Percentiles rank a stretch among this genome's conserved stretches.
Conservation (phyloP, 495 filamentous ascomycete species). For the Hypomontagnella monticulosa region DNA sequence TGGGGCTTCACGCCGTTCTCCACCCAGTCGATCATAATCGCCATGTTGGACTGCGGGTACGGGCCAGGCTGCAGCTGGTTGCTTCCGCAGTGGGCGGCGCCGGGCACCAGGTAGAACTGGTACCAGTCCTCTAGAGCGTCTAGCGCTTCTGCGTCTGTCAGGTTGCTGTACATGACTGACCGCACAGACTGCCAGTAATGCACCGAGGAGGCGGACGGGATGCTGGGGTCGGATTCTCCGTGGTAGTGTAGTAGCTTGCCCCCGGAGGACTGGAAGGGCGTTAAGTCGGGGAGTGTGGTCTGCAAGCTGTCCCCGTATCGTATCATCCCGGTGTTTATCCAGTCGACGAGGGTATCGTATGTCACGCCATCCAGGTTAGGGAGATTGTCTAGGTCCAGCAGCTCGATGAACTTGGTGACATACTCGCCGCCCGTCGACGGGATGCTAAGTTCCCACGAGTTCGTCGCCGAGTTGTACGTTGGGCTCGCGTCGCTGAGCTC, state of each 20-base stretch:
- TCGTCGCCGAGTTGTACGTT: slow-evolving; percentile 52
- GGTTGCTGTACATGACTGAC: slow-evolving; percentile 55
- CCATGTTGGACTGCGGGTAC: slow-evolving; percentile 54
- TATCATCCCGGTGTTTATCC: slow-evolving; percentile 51
- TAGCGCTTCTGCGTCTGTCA: slow-evolving; percentile 42
- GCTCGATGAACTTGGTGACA: slow-evolving; percentile 48
- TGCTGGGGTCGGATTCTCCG: slow-evolving; percentile 57
- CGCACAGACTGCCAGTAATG: slow-evolving; percentile 61
- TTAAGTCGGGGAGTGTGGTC: slow-evolving; percentile 58
- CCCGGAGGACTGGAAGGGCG: slow-evolving; percentile 53
- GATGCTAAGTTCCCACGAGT: slow-evolving; percentile 50
- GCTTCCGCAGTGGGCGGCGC: slow-evolving; percentile 59
- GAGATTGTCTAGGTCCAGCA: slow-evolving; percentile 46
- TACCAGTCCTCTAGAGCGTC: slow-evolving; percentile 57
- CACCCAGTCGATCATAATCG: slow-evolving; percentile 59
- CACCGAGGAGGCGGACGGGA: slow-evolving; percentile 57
- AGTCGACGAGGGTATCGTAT: slow-evolving; percentile 58
- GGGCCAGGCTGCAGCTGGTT: slow-evolving; percentile 52
- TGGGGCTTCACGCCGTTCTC: slow-evolving; percentile 54
- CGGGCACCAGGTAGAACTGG: slow-evolving; percentile 60
- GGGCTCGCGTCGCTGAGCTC: slow-evolving; percentile 54
- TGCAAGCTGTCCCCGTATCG: slow-evolving; percentile 51
- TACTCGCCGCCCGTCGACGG: slow-evolving; percentile 51
- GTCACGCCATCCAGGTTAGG: slow-evolving; percentile 54
- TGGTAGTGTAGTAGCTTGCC: slow-evolving; percentile 65